These are phyloP conservation scores for Schwanniomyces vanrijiae DNA, from an alignment of 805 yeast species.

Conservation along the genomic window DNA sequence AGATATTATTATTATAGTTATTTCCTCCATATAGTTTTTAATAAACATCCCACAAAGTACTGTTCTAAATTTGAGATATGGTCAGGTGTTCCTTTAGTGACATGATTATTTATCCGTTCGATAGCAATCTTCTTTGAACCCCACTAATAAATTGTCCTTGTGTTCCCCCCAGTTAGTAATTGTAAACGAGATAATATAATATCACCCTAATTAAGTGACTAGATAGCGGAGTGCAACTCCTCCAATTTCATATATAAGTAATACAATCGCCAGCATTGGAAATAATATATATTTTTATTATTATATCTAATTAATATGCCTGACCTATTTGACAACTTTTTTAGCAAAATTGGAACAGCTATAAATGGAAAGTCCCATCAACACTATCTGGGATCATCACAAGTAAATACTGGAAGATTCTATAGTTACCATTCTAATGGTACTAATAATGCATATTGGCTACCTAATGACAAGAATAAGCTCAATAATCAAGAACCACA, in stretches of 20 bases:
- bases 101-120: not conserved
- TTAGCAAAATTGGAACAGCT: slow-evolving; percentile 28
- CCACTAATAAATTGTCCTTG: not conserved
- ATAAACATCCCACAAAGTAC: too few relatives aligned
- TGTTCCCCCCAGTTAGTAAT: not conserved
- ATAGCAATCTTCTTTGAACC: not conserved
- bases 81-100: not conserved
- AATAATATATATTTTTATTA: not conserved
- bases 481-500: not conserved
- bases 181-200: too few relatives aligned
- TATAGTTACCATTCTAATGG: slow-evolving; percentile 36
- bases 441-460: slow-evolving; percentile 41
- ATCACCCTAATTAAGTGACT: not conserved
- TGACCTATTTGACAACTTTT: slow-evolving; percentile 42
- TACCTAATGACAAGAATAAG: slow-evolving; percentile 19
- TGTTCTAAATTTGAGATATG: not conserved
- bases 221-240: not conserved
- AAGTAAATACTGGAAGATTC: slow-evolving; percentile 37
- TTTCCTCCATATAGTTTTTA: not conserved
- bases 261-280: not conserved
- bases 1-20: too few relatives aligned
- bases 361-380: slow-evolving; percentile 32
- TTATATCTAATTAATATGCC: not conserved
- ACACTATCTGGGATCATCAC: slow-evolving; percentile 30
- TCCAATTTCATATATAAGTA: not conserved